phyloP scores from a whole-genome alignment of 257 asterid species.

The Petunia axillaris region DNA sequence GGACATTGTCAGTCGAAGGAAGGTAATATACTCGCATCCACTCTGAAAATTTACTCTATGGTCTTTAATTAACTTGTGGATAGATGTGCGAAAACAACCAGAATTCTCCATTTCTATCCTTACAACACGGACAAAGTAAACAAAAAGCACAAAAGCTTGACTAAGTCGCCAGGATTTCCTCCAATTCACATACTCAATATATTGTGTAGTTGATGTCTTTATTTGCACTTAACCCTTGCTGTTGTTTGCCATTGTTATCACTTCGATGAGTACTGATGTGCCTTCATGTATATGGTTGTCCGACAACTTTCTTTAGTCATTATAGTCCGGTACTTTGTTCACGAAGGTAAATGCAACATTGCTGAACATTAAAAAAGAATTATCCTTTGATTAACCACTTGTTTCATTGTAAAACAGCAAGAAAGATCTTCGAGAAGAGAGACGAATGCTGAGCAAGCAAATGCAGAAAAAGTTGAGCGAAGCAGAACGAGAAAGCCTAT shows the following conservation, averaged over 20 bases:
- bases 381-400: conserved; percentile 17
- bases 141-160: neutral
- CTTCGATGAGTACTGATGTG: neutral
- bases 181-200: neutral
- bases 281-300: neutral
- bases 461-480: conserved; percentile 49
- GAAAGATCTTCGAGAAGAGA: conserved; percentile 65
- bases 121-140: neutral
- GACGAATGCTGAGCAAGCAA: conserved; percentile 60
- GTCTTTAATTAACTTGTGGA: neutral
- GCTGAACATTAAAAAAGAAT: neutral
- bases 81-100: neutral
- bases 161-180: neutral
- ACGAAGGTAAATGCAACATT: neutral
- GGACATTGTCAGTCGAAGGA: conserved; percentile 52
- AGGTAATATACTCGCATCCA: conserved; percentile 44
- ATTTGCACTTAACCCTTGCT: neutral
- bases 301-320: neutral
- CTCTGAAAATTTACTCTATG: neutral
- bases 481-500: conserved; percentile 50
- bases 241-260: neutral
- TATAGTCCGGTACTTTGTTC: neutral
- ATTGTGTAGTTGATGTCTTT: neutral
- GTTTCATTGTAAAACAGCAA: conserved; percentile 49
- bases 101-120: neutral